Evolutionary conservation across 2,329 filamentous ascomycete species (phyloP).

Genomic region (Cladophialophora bantiana): DNA sequence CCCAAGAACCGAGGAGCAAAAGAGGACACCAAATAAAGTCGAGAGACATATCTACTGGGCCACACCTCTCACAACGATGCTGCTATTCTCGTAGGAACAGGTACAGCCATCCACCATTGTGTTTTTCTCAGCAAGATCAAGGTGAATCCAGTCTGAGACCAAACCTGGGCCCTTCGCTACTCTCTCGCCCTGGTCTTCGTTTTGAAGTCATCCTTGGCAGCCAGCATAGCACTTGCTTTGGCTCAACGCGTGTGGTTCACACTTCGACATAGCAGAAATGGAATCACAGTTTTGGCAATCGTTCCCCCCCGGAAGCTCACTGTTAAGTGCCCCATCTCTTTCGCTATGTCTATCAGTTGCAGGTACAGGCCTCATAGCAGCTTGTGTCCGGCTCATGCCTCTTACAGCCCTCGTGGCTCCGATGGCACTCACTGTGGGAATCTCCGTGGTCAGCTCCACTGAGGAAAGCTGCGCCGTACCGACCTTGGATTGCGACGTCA

Average conservation of each 20-base stretch:
- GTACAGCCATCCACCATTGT: neutral
- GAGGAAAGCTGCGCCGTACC: neutral
- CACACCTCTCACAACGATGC: neutral
- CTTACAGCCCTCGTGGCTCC: neutral
- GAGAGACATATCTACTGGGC: neutral
- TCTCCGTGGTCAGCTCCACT: neutral
- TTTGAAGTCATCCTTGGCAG: neutral
- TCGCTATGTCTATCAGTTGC: neutral
- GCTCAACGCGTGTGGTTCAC: neutral
- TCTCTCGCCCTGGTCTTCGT: constrained; percentile 1
- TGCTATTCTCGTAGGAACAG: neutral
- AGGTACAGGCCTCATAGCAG: neutral
- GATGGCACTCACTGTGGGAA: neutral
- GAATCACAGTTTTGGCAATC: neutral
- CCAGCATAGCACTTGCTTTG: neutral
- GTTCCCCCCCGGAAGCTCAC: neutral
- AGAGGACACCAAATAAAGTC: neutral
- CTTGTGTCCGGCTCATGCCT: constrained; percentile 1
- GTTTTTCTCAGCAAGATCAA: neutral
- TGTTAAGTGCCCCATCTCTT: neutral
- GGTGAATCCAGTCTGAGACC: neutral
- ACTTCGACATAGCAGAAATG: neutral
- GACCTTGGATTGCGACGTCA: neutral
- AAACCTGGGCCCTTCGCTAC: neutral
- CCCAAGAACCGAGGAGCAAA: neutral